Evolutionary conservation across 768 basidiomycete genomes (phyloP).

Genomic region (Lentinula aciculospora): DNA sequence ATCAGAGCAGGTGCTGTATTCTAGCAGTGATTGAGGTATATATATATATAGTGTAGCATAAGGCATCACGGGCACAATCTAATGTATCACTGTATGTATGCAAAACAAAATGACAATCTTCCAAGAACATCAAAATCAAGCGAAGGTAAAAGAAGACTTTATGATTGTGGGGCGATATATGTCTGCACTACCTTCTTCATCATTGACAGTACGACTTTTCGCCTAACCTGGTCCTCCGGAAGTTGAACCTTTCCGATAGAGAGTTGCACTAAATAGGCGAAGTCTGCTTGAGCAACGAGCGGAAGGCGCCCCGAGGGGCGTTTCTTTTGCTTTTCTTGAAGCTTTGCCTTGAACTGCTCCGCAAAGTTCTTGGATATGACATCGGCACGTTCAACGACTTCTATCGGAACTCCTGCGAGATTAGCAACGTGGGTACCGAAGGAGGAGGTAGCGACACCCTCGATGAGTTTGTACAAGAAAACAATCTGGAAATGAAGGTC

Average conservation of each 20-base stretch:
- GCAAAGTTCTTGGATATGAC: conserved; percentile 84
- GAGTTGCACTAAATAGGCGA: conserved; percentile 68
- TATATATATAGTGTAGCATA: background rate
- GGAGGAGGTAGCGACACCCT: conserved; percentile 80
- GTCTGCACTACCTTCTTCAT: conserved; percentile 34
- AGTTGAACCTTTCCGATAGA: conserved; percentile 48
- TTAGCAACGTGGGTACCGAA: conserved; percentile 95
- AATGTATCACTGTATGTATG: background rate
- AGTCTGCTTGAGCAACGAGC: conserved; percentile 84
- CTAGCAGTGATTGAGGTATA: background rate
- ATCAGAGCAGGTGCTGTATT: too few relatives aligned
- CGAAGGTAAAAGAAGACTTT: too few relatives aligned
- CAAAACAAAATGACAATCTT: background rate
- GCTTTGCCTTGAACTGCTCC: conserved; percentile 76
- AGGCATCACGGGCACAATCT: background rate
- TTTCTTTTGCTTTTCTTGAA: conserved; percentile 58
- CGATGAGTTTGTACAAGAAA: conserved; percentile 92
- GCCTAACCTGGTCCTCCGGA: conserved; percentile 48
- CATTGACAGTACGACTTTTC: conserved; percentile 45
- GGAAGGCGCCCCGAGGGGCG: conserved; percentile 58
- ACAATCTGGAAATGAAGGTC: conserved; percentile 52
- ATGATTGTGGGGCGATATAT: conserved; percentile 1
- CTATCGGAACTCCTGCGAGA: conserved; percentile 83
- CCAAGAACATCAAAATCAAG: background rate
- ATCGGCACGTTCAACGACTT: conserved; percentile 87